Evolutionary conservation across 139 green algal species (phyloP).

Genomic region (Parachlorella kessleri): DNA sequence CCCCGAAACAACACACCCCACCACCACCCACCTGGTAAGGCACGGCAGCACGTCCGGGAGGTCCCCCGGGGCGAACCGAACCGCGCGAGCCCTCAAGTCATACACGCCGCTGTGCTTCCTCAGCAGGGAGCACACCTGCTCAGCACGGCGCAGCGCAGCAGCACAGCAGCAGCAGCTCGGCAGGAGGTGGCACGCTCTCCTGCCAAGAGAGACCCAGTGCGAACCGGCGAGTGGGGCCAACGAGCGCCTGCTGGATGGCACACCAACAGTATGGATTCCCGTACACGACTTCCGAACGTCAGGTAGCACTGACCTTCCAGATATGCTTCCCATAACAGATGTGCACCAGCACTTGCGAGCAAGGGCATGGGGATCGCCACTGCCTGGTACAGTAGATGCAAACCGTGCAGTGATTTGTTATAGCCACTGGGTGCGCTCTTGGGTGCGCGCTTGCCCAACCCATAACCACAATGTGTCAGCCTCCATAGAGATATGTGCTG

Average conservation of each 20-base stretch:
- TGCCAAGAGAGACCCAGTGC: neutral
- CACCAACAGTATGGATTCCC: neutral
- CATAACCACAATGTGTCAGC: too few species aligned
- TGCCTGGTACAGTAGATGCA: too few species aligned
- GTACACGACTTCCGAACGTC: neutral
- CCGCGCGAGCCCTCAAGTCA: constrained; percentile 1
- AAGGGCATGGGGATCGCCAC: too few species aligned
- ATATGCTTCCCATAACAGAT: too few species aligned
- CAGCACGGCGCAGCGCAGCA: neutral
- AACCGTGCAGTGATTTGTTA: too few species aligned
- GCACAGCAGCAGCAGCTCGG: neutral
- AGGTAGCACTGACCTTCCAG: too few species aligned
- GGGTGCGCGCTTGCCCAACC: too few species aligned
- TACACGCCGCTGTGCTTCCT: constrained; percentile 1
- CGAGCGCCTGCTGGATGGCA: neutral
- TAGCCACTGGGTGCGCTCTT: too few species aligned
- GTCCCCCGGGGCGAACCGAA: neutral
- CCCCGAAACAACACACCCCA: too few species aligned
- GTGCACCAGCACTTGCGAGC: too few species aligned
- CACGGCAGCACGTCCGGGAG: constrained; percentile 7
- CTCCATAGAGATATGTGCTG: too few species aligned
- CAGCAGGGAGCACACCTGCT: constrained; percentile 20
- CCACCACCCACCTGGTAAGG: constrained; percentile 3
- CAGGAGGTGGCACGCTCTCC: neutral
- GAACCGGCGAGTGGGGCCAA: too few species aligned